A percentile compares a stretch with the other conserved stretches of the same genome.
These are phyloP conservation scores for Taphrina pruni DNA, from an alignment of 1,139 yeast genomes.

Conservation along the genomic window DNA sequence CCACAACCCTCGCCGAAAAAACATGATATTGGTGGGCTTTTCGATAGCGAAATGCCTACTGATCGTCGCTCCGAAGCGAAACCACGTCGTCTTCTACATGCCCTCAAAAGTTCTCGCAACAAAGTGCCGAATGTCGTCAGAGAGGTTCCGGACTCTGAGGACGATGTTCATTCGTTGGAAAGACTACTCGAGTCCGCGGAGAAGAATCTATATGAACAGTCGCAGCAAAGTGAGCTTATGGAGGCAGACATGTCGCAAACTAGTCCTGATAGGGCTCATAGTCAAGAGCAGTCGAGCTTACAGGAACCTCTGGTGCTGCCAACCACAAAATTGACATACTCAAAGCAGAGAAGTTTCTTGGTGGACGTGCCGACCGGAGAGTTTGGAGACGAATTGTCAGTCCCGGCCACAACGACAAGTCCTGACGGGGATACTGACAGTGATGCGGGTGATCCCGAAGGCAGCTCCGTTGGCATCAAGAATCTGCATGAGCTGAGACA, in stretches of 20 bases:
- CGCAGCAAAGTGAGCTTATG: slow-evolving; percentile 1
- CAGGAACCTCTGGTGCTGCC: not conserved
- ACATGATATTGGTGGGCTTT: slow-evolving; percentile 1
- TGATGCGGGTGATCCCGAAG: slow-evolving; percentile 2
- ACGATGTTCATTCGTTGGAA: not conserved
- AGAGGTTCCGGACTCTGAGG: slow-evolving; percentile 12
- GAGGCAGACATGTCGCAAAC: not conserved
- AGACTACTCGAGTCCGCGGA: slow-evolving; percentile 30
- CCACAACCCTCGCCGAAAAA: slow-evolving; percentile 1
- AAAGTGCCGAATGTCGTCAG: not conserved
- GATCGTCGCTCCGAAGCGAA: not conserved
- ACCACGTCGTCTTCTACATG: slow-evolving; percentile 5
- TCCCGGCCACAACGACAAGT: slow-evolving; percentile 2
- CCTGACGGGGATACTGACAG: slow-evolving; percentile 13
- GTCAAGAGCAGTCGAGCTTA: not conserved
- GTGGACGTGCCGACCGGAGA: slow-evolving; percentile 21
- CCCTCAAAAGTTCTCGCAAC: slow-evolving; percentile 3
- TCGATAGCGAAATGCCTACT: not conserved
- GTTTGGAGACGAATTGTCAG: not conserved
- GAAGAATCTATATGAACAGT: slow-evolving; percentile 13
- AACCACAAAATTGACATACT: slow-evolving; percentile 29
- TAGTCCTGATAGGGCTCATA: not conserved
- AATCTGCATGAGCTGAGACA: slow-evolving; percentile 53
- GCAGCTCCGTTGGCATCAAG: slow-evolving; percentile 40
- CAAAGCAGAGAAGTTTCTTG: slow-evolving; percentile 40